Conservation (phyloP, 2,329 filamentous ascomycete species). For the Pseudogymnoascus sp. region DNA sequence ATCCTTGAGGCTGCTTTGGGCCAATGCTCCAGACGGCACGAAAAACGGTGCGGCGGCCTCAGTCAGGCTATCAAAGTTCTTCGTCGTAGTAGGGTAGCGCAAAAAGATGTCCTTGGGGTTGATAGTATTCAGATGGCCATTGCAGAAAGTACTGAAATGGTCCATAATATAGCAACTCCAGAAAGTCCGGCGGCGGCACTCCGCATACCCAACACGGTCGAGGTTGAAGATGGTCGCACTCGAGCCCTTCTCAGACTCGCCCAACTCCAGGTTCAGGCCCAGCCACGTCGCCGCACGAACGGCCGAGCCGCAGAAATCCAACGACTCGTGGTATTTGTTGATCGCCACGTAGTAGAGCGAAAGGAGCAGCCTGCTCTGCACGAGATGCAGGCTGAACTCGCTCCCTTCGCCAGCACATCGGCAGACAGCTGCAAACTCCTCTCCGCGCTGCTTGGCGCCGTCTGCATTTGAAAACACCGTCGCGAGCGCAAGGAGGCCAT, state of each 20-base stretch:
- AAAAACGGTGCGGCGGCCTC: slow-evolving; percentile 53
- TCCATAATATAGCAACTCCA: slow-evolving; percentile 67
- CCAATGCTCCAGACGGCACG: slow-evolving; percentile 39
- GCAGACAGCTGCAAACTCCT: slow-evolving; percentile 45
- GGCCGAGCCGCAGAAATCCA: slow-evolving; percentile 56
- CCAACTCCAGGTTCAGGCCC: slow-evolving; percentile 56
- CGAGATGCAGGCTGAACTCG: slow-evolving; percentile 53
- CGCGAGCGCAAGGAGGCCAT: slow-evolving; percentile 50
- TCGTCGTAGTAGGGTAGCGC: slow-evolving; percentile 54
- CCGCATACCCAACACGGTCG: slow-evolving; percentile 48
- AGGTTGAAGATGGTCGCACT: slow-evolving; percentile 44
- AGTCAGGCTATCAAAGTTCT: slow-evolving; percentile 52
- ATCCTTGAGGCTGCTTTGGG: slow-evolving; percentile 27
- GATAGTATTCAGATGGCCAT: slow-evolving; percentile 46
- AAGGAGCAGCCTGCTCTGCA: slow-evolving; percentile 59
- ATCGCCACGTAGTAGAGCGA: slow-evolving; percentile 57
- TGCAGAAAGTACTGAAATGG: slow-evolving; percentile 53
- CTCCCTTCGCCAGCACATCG: slow-evolving; percentile 46
- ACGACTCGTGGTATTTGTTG: slow-evolving; percentile 50
- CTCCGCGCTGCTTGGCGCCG: slow-evolving; percentile 37
- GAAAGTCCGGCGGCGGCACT: slow-evolving; percentile 62
- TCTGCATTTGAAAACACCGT: slow-evolving; percentile 43
- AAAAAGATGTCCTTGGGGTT: slow-evolving; percentile 59
- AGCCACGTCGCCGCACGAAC: slow-evolving; percentile 51
- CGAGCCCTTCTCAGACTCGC: slow-evolving; percentile 37